Base-by-base conservation (phyloP, 306 rosid genomes). In the Acacia confusa region DNA sequence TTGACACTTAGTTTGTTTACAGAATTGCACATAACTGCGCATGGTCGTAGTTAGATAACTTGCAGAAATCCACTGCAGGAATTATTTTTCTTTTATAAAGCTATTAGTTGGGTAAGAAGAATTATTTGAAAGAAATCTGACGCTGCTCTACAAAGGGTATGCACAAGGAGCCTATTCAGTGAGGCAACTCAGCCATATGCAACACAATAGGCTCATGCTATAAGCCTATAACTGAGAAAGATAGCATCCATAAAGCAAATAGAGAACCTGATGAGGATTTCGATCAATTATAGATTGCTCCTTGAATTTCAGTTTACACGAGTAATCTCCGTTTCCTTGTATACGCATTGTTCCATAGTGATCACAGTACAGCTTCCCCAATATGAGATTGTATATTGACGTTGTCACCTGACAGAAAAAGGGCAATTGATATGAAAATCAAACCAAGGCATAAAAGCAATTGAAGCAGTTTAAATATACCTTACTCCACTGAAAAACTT, bases 291-390 rank as follows among this genome's bases (percentile, higher is more conserved):
- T 94, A 53, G 97, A 91, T 82, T 91, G 97, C 91, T 94, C 98
- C 92, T 94, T 94, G 81, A 94, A 94, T 84, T 94, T 94, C 67
- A 94, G 87, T 88, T 87, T 92, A 71, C 98, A 94, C 1, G 91
- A 90, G 81, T 89, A 90, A 43, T 90, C 95, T 72, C 41, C 85
- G 78, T 87, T 91, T 78, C 97, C 98, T 63, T 90, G 87, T 86
- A 94, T 80, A 28, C 94, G 92, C 98, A 94, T 94, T 13, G 98
- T 92, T 81, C 98, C 98, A 71, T 92, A 94, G 83, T 94, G 98
- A 87, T 94, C 98, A 44, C 93, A 92, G 74, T 94, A 94, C 63
- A 94, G 87, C 92, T 94, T 94, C 70, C 98, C 98, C 88, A 94
- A 78, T 80, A 94, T 94, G 66, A 94, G 94, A 85, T 94, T 94